Evolutionary conservation across 768 basidiomycete genomes (phyloP), one percentile per base, ranked within the genome.

Genomic region (Phylloporus rhodoxanthus): DNA sequence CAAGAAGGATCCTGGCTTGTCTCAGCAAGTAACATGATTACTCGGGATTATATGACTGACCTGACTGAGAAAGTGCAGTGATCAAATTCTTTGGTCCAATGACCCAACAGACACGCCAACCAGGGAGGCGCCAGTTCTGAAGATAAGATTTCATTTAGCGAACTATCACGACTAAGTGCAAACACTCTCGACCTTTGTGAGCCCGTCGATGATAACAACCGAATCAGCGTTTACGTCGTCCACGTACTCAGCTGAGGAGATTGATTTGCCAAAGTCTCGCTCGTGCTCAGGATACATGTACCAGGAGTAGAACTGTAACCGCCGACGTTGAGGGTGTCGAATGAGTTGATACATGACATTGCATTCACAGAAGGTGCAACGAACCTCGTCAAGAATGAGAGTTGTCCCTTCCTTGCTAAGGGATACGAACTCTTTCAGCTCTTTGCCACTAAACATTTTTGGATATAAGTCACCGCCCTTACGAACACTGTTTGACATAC

Each of bases 31-130:
- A 17, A 37, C 11, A 11, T 21, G 6, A 13, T 3, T 37, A 2
- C 17, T 21, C 42, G 25, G 13, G 33, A 23, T 20, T 19, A 36
- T 6, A 20, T 19, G 10, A 66, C 70, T 39, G 52, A 72, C 86
- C 89, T 20, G 87, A 87, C 63, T 97, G 94, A n/a, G 88, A 90
- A 36, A 97, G 79, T 1, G 93, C 93, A 8, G 85, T 84, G 56
- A 96, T 76, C 39, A 96, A 65, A 64, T 89, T 87, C 70, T 87
- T 91, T 14, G 93, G 94, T 1, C 91, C 93, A 19, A 95, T 64
- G 28, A 96, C 91, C 93, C 88, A 91, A 70, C 91, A 94, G 34
- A 93, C 74, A 56, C 94, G 80, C 91, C 91, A 97, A 30, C 94
- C 94, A 8, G 93, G 92, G 48, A 94, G 82, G 59, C 93, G 84